These are phyloP conservation scores for Tetrahymena thermophila DNA, from an alignment of 73 alveolate species.

Conservation along the genomic window DNA sequence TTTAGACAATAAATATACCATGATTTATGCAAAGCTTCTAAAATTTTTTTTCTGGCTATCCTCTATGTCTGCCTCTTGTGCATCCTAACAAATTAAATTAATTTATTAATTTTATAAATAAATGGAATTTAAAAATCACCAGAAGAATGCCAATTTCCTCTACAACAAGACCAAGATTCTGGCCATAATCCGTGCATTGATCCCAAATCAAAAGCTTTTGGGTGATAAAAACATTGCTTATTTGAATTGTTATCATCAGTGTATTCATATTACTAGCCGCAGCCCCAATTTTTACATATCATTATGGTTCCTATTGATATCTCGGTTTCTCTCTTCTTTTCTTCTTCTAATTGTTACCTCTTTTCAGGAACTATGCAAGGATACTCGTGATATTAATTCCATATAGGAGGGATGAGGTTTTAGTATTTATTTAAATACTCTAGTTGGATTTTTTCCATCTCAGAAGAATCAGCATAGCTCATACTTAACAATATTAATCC, in stretches of 20 bases:
- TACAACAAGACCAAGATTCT: conserved; percentile 98
- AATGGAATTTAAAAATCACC: conserved; percentile 21
- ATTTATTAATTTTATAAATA: neutral
- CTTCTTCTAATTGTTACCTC: neutral
- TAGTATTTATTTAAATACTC: conserved; percentile 25
- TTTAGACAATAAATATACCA: neutral
- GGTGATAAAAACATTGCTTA: conserved; percentile 83
- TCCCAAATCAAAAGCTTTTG: conserved; percentile 94
- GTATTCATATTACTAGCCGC: conserved; percentile 73
- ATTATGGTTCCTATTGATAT: neutral
- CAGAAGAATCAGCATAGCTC: conserved; percentile 79
- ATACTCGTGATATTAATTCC: conserved; percentile 37
- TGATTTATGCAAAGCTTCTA: conserved; percentile 71
- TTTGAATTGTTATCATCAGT: conserved; percentile 56
- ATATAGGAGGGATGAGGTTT: conserved; percentile 31
- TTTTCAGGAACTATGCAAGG: conserved; percentile 68
- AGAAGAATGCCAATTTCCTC: conserved; percentile 89
- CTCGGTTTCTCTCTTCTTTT: conserved; percentile 17
- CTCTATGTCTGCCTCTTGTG: conserved; percentile 74
- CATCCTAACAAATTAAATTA: conserved; percentile 48
- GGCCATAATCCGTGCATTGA: conserved; percentile 97
- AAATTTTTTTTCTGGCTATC: conserved; percentile 69
- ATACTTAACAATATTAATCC: conserved; percentile 63
- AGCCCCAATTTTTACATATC: conserved; percentile 70
- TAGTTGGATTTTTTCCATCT: conserved; percentile 52